phyloP scores from a whole-genome alignment of 192 early-diverging fungal genomes.

The Coemansia sp. region DNA sequence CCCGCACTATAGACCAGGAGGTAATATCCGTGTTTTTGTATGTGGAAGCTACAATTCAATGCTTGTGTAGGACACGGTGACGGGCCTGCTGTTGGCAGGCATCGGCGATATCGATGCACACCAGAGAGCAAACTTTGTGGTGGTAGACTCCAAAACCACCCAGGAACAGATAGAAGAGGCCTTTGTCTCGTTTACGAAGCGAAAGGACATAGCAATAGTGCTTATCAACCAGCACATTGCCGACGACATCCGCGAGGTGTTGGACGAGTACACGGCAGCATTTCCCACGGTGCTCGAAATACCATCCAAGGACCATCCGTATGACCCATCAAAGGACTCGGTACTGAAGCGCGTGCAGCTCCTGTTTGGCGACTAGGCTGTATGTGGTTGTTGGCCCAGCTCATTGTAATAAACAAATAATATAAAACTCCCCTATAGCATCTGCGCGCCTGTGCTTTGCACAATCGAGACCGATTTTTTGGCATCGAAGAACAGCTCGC shows the following conservation, averaged over 20 bases:
- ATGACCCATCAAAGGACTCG: constrained; percentile 85
- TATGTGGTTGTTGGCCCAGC: constrained; percentile 5
- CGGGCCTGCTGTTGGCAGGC: constrained; percentile 95
- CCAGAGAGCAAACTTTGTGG: constrained; percentile 92
- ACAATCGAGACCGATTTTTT: constrained; percentile 51
- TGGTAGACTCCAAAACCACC: constrained; percentile 87
- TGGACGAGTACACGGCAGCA: constrained; percentile 87
- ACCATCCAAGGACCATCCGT: constrained; percentile 98
- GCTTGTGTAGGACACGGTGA: constrained; percentile 76
- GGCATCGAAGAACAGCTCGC: constrained; percentile 69
- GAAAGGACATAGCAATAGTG: constrained; percentile 97
- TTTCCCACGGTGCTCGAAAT: constrained; percentile 99
- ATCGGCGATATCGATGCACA: constrained; percentile 93
- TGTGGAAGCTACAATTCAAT: background rate
- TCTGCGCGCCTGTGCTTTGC: constrained; percentile 31
- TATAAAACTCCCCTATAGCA: constrained; percentile 29
- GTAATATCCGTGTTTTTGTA: background rate
- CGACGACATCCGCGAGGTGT: constrained; percentile 81
- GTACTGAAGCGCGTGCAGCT: constrained; percentile 79
- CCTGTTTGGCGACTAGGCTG: constrained; percentile 71
- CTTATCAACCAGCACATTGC: constrained; percentile 98
- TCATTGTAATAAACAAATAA: background rate
- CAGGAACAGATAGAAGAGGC: constrained; percentile 67
- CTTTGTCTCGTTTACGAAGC: constrained; percentile 85
- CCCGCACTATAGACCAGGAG: background rate